Percentiles rank a stretch among this genome's conserved stretches.
Evolutionary conservation across 2,329 filamentous ascomycete genomes (phyloP).

Genomic region (Fusarium sp.): DNA sequence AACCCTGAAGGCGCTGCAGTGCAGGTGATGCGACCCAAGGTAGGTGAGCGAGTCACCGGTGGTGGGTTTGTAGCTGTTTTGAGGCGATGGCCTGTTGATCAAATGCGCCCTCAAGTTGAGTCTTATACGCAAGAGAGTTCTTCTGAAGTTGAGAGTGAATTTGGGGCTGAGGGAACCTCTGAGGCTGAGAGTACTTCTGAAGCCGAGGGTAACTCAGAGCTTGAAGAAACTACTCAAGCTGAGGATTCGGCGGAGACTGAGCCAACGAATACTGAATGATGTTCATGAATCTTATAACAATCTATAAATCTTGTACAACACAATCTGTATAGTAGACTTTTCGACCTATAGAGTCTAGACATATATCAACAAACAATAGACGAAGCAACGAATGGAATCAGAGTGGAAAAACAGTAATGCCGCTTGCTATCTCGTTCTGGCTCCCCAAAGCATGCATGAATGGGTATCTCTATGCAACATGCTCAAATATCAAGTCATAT

Average conservation of each 20-base stretch:
- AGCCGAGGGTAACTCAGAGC: no score
- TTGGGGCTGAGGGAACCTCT: not conserved
- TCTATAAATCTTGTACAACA: not conserved
- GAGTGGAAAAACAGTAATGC: conserved; percentile 41
- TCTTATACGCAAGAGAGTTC: conserved; percentile 7
- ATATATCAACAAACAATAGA: not conserved
- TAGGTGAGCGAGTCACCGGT: conserved; percentile 54
- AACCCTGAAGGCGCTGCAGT: conserved; percentile 44
- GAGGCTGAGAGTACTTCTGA: not conserved
- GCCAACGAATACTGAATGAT: not conserved
- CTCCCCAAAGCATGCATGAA: conserved; percentile 43
- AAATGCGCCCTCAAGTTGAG: conserved; percentile 14
- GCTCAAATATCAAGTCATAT: conserved; percentile 41
- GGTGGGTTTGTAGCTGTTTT: conserved; percentile 57
- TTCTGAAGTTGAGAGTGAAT: not conserved
- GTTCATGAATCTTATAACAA: not conserved
- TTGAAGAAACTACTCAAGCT: not conserved
- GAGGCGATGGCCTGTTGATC: conserved; percentile 48
- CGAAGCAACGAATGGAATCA: not conserved
- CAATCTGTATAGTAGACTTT: conserved; percentile 8
- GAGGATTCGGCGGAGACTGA: not conserved
- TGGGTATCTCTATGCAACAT: conserved; percentile 52
- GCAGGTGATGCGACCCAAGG: conserved; percentile 57
- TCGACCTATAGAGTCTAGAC: not conserved
- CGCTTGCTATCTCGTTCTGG: conserved; percentile 48